Evolutionary conservation across 352 stramenopile genomes (phyloP), one percentile per base, ranked within the genome.

Genomic region (Globisporangium carolinianum): DNA sequence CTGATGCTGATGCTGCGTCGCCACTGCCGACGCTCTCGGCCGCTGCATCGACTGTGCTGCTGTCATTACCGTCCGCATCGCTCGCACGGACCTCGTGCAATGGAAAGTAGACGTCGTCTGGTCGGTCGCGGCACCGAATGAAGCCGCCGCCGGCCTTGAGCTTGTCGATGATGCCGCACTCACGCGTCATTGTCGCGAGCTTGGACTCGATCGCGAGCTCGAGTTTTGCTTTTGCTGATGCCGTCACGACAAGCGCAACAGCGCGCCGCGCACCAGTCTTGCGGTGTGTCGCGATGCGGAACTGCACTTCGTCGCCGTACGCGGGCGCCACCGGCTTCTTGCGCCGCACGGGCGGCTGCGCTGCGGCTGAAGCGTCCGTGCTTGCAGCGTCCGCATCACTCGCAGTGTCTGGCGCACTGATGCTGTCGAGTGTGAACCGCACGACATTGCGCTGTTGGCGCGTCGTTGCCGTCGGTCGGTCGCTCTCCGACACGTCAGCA

Each of bases 161-260:
- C 14, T 69, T 69, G 24, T 75, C 66, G 11, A 92, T 76, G 2
- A 92, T 60, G 12, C 83, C 83, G 8, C 58, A 66, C 59, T 90
- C 79, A 7, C 80, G 79, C 18, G 48, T 68, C 68, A 90, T 73
- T 5, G 63, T 75, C 32, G 62, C 60, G 43, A 92, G 60, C 51
- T 86, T 87, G n/a, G 66, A 61, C 35, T 86, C 78, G 6, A 92
- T 85, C 60, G 83, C 79, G 55, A 85, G 73, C 36, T 87, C 73
- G 10, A 88, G 53, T 57, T 89, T 89, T 6, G 77, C 75, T 14
- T 67, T 73, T 5, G 79, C 79, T 42, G 79, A 89, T 11, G 62
- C 51, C 14, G 73, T 83, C 43, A 92, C 68, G 0, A 51, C 74
- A 9, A 92, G 70, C 3, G 87, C 78, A 14, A 92, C 80, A 0